phyloP scores from a whole-genome alignment of 192 early-diverging fungal genomes.

The Gryganskiella cystojenkinii region DNA sequence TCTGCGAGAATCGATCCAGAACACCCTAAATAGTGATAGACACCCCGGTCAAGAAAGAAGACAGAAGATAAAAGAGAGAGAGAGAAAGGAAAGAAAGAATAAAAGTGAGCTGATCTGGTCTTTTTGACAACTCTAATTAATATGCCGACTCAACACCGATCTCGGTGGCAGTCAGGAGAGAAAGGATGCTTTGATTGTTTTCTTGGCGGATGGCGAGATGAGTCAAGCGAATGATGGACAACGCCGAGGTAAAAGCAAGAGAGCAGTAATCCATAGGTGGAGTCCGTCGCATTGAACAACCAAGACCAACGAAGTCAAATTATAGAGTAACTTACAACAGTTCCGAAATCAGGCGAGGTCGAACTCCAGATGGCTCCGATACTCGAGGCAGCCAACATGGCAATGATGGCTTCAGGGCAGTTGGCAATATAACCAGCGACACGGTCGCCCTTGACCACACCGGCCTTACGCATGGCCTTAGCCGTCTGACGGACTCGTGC shows the following conservation, averaged over 20 bases:
- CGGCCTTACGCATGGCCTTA: conserved; percentile 75
- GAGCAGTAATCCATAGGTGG: no score
- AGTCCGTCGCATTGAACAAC: no score
- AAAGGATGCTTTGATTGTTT: no score
- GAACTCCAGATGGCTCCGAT: conserved; percentile 96
- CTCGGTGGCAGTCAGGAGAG: not conserved
- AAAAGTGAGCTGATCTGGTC: not conserved
- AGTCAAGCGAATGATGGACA: not conserved
- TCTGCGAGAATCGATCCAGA: conserved; percentile 93
- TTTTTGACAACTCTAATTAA: not conserved
- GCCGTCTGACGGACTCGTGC: conserved; percentile 75
- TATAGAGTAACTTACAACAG: conserved; percentile 62
- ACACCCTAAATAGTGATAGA: conserved; percentile 82
- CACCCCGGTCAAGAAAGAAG: conserved; percentile 5
- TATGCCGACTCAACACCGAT: not conserved
- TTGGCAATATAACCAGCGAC: conserved; percentile 93
- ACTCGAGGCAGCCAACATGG: conserved; percentile 81
- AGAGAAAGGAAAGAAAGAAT: not conserved
- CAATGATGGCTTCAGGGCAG: conserved; percentile 82
- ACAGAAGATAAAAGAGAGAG: not conserved
- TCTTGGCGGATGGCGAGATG: no score
- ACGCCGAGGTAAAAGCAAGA: no score
- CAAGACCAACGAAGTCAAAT: not conserved
- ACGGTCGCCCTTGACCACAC: conserved; percentile 84
- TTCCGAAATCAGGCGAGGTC: conserved; percentile 95